A percentile compares a stretch with the other conserved stretches of the same genome.
Evolutionary conservation across 139 green algal species (phyloP).

Genomic region (Astrephomene gubernaculifera): DNA sequence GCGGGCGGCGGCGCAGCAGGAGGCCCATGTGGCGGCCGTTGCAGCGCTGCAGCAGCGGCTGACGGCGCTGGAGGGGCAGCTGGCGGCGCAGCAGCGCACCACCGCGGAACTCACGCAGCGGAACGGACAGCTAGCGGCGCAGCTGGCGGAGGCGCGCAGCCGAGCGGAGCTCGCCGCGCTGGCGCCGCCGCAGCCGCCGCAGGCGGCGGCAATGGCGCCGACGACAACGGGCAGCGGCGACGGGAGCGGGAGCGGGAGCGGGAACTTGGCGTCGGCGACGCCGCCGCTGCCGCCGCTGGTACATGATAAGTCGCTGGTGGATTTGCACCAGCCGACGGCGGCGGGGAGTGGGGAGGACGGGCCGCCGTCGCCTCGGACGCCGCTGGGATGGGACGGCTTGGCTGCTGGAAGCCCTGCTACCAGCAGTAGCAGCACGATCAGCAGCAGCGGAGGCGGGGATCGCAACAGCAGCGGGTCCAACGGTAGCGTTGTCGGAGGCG

Average conservation of each 20-base stretch:
- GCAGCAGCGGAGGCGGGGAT: not conserved
- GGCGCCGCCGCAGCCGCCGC: not conserved
- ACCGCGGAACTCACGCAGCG: not conserved
- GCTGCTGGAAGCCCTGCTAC: not conserved
- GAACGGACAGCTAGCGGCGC: not conserved
- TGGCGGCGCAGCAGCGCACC: slow-evolving; percentile 1
- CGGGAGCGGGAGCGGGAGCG: not conserved
- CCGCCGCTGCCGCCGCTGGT: not conserved
- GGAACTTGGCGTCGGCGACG: not conserved
- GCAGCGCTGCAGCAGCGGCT: slow-evolving; percentile 5
- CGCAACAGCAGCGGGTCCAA: no score
- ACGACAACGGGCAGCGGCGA: not conserved
- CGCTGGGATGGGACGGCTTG: slow-evolving; percentile 1
- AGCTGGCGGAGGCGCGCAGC: slow-evolving; percentile 4
- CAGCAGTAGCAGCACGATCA: slow-evolving; percentile 7
- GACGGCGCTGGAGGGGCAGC: not conserved
- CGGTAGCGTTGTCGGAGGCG: not conserved
- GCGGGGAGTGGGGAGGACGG: not conserved
- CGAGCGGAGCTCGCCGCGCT: not conserved
- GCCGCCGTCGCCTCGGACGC: slow-evolving; percentile 26
- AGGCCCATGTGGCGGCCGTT: not conserved
- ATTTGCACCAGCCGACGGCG: not conserved
- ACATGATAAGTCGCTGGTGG: slow-evolving; percentile 10
- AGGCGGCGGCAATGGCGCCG: not conserved
- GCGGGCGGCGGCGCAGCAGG: not conserved